These are phyloP conservation scores for Onygena corvina DNA, from an alignment of 2,329 filamentous ascomycete species.

Conservation along the genomic window DNA sequence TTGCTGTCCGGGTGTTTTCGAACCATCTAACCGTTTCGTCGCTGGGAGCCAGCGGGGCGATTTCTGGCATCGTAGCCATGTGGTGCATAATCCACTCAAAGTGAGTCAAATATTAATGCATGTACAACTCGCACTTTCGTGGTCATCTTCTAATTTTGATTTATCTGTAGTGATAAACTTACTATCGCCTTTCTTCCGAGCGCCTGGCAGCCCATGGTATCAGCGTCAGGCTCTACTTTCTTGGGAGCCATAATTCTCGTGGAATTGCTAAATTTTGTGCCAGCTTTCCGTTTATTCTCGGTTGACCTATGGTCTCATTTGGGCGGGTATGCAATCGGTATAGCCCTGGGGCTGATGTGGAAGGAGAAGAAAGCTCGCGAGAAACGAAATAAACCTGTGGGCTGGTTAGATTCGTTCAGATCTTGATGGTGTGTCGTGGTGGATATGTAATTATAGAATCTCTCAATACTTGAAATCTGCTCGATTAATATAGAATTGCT, in stretches of 20 bases:
- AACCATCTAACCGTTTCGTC: constrained; percentile 36
- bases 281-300: constrained; percentile 23
- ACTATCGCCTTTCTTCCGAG: constrained; percentile 32
- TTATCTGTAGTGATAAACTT: constrained; percentile 27
- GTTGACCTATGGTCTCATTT: constrained; percentile 35
- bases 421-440: neutral
- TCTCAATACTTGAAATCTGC: neutral
- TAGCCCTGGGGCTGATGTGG: constrained; percentile 19
- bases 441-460: neutral
- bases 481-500: too few relatives aligned
- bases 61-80: constrained; percentile 40
- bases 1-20: constrained; percentile 35
- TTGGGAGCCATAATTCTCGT: constrained; percentile 27
- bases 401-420: neutral
- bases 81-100: constrained; percentile 38
- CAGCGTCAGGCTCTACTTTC: constrained; percentile 32
- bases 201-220: constrained; percentile 30
- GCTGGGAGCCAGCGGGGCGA: constrained; percentile 41
- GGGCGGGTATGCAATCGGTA: constrained; percentile 31
- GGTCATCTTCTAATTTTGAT: neutral
- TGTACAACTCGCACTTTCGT: neutral
- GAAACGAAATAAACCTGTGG: constrained; percentile 12
- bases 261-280: constrained; percentile 26
- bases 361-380: constrained; percentile 17
- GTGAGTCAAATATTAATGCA: too few relatives aligned